phyloP scores from a whole-genome alignment of 1,139 yeast species.

The Saccharomyces hybrid region DNA sequence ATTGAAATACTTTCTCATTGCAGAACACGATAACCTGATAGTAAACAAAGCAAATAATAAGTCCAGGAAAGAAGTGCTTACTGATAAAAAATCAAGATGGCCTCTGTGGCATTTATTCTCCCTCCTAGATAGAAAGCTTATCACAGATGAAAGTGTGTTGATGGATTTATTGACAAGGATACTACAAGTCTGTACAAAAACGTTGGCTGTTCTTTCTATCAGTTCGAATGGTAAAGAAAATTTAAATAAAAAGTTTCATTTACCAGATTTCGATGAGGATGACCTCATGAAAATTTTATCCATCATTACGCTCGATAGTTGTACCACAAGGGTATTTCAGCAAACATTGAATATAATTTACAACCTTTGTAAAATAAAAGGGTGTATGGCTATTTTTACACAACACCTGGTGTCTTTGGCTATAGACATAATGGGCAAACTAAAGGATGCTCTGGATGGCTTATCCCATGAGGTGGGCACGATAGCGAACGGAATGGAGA shows the following conservation, averaged over 20 bases:
- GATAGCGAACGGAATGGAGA: slow-evolving; percentile 37
- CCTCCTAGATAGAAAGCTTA: slow-evolving; percentile 53
- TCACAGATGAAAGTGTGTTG: slow-evolving; percentile 64
- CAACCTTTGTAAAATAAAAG: slow-evolving; percentile 54
- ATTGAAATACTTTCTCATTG: slow-evolving; percentile 65
- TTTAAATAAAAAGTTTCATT: slow-evolving; percentile 36
- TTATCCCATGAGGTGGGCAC: slow-evolving; percentile 42
- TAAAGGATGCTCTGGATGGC: slow-evolving; percentile 49
- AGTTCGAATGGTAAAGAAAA: slow-evolving; percentile 19
- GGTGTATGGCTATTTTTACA: slow-evolving; percentile 61
- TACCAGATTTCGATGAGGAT: slow-evolving; percentile 60
- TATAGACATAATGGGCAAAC: slow-evolving; percentile 46
- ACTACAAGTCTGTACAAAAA: slow-evolving; percentile 68
- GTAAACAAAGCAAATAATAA: slow-evolving; percentile 35
- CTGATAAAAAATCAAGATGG: slow-evolving; percentile 43
- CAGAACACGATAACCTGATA: slow-evolving; percentile 67
- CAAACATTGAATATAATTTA: slow-evolving; percentile 81
- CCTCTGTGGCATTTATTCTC: slow-evolving; percentile 66
- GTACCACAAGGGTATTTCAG: slow-evolving; percentile 79
- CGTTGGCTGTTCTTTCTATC: slow-evolving; percentile 47
- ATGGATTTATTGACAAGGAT: slow-evolving; percentile 73
- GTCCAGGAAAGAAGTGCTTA: slow-evolving; percentile 33
- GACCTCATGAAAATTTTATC: slow-evolving; percentile 59
- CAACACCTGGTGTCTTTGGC: slow-evolving; percentile 64
- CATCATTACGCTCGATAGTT: slow-evolving; percentile 71